Base-by-base conservation (phyloP, 2,329 filamentous ascomycete genomes). In the Septoria linicola region DNA sequence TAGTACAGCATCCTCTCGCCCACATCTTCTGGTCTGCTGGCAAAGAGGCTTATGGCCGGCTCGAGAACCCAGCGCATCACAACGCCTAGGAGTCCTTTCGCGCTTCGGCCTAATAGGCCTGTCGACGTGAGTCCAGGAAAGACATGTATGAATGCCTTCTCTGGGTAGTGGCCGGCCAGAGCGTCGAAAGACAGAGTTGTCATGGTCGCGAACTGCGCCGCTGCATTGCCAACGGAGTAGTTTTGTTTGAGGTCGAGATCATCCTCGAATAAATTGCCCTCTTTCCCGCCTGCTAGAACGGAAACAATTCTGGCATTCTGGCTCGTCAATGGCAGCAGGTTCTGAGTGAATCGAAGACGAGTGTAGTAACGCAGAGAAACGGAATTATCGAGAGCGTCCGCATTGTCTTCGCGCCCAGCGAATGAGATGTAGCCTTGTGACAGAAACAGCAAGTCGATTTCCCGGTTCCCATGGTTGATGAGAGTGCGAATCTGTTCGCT, bases 391-490 rank as follows among this genome's bases (percentile, higher is more conserved):
- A 65, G 49, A 4, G 59, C 62, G 41, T 65, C 63, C 23, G 49
- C 34, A 31, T 52, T 54, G 2, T 50, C 58, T 14, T 64, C 59
- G 4, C 66, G 60, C 27, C 63, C 65, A 32, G 53, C 21, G 37
- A 70, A 64, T 7, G 64, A 63, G 41, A 72, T 53, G 54, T 68
- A 66, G 21, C 70, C 71, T 16, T 68, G 64, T 7, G 66, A 72
- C 59, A 70, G 60, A 55, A 71, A 67, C n/a, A 76, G 62, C 6
- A 76, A 41, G 52, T 75, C 72, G 4, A 76, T 57, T 30, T 49
- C 34, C n/a, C 47, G 19, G 32, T 10, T 31, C 3, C 2, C n/a
- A 16, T 16, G 14, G 11, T 23, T 32, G 36, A 72, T 70, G 3
- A 49, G 19, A 0, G 8, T 25, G 8, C 16, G 50, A 34, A 74